Base-by-base conservation (phyloP, 371 early-diverging fungal species). In the Rhizopus sp. region DNA sequence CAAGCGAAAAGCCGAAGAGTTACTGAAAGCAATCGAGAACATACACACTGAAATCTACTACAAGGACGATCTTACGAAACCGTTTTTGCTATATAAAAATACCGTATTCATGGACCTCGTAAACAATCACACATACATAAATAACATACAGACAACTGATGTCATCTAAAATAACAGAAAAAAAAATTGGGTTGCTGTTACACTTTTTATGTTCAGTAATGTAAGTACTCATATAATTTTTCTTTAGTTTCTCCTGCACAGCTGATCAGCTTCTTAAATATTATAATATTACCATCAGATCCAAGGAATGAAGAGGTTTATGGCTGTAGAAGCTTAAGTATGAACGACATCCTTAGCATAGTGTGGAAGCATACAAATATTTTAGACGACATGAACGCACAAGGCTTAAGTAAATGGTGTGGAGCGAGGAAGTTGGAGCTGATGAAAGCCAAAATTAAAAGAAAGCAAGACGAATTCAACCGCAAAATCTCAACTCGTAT, bases 1-100 rank as follows among this genome's bases (percentile, higher is more conserved):
- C 46, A 56, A 45, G 30, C 38, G 13, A 46, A 62, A 55, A 51
- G 62, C 62, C 16, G 47, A 50, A 32, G 62, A 55, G 39, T 46
- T 55, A 35, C 46, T 62, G 48, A 62, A 57, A 49, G 41, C 50
- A 16, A 54, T 63, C n/a, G 63, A 63, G 45, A 45, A 23, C 54
- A 63, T 58, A 42, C 42, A 54, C 33, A 53, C 55, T 54, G 57
- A 62, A 46, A 40, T 62, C 34, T 62, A 54, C 52, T 57, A 57
- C 52, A 57, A 35, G 53, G 57, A 53, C 42, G 63, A 62, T 57
- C 57, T 53, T 53, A 33, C 48, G 16, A 62, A 62, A 34, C 56
- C 56, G n/a, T 33, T 58, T 49, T 49, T 56, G 39, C 10, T 54
- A 35, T 44, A 54, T 54, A 45, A 45, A 54, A 54, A 54, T 16